A percentile compares a stretch with the other conserved stretches of the same genome.
Evolutionary conservation across 805 yeast species (phyloP).

Genomic region (Barnettozyma sp.): DNA sequence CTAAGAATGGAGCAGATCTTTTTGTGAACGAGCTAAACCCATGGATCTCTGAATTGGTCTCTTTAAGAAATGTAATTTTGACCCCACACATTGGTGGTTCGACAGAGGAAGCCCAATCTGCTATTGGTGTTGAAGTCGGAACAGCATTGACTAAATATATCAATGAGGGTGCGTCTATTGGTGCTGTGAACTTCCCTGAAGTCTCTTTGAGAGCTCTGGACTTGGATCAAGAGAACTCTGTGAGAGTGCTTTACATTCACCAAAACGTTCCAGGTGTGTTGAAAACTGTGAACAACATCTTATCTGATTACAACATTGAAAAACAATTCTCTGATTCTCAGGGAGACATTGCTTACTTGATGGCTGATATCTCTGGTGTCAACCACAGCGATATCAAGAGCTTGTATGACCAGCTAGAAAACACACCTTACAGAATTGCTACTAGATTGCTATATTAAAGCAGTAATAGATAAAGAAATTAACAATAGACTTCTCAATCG

Average conservation of each 20-base stretch:
- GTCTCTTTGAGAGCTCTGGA: slow-evolving; percentile 84
- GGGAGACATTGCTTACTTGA: slow-evolving; percentile 92
- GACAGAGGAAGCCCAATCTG: slow-evolving; percentile 97
- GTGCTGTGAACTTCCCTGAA: slow-evolving; percentile 99
- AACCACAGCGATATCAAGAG: slow-evolving; percentile 74
- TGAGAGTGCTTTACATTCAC: slow-evolving; percentile 92
- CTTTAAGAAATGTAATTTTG: slow-evolving; percentile 81
- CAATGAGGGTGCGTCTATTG: slow-evolving; percentile 91
- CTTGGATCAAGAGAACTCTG: slow-evolving; percentile 79
- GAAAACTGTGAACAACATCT: slow-evolving; percentile 92
- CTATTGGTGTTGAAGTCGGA: slow-evolving; percentile 94
- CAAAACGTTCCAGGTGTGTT: slow-evolving; percentile 98
- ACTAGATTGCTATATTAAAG: slow-evolving; percentile 82
- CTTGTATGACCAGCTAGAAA: slow-evolving; percentile 77
- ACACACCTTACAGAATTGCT: slow-evolving; percentile 83
- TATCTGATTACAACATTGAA: slow-evolving; percentile 92
- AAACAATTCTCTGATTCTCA: slow-evolving; percentile 97
- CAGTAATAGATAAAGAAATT: too few relatives aligned
- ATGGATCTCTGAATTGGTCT: slow-evolving; percentile 78
- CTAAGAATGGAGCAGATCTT: slow-evolving; percentile 83
- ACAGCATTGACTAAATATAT: slow-evolving; percentile 81
- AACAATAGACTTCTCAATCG: neutral
- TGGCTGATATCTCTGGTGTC: slow-evolving; percentile 94
- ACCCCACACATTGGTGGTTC: slow-evolving; percentile 99
- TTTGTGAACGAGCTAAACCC: slow-evolving; percentile 68